These are phyloP conservation scores for Phytophthora syringae DNA, from an alignment of 352 stramenopile species.

Conservation along the genomic window DNA sequence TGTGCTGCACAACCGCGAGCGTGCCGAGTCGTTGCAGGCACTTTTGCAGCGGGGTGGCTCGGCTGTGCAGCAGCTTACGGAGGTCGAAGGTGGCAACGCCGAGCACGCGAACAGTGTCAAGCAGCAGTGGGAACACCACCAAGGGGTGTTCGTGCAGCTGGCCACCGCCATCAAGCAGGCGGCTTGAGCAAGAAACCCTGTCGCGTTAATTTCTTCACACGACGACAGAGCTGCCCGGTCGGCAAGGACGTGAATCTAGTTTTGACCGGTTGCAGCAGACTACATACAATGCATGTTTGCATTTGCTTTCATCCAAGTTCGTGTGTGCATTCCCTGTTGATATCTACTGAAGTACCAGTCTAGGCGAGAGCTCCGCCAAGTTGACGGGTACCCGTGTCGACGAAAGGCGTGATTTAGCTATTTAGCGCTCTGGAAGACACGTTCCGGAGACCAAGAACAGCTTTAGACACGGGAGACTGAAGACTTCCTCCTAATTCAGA, in stretches of 20 bases:
- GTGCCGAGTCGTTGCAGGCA: conserved; percentile 74
- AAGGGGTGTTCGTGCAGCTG: conserved; percentile 76
- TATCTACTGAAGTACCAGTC: too few species aligned
- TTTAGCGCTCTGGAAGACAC: too few species aligned
- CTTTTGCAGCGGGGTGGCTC: conserved; percentile 73
- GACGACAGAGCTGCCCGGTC: conserved; percentile 7
- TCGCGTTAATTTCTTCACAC: conserved; percentile 21
- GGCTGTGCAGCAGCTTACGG: conserved; percentile 56
- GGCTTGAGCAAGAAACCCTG: conserved; percentile 31
- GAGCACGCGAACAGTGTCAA: conserved; percentile 49
- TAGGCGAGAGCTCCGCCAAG: too few species aligned
- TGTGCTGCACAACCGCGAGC: conserved; percentile 81
- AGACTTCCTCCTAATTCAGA: too few species aligned
- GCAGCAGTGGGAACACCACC: conserved; percentile 65
- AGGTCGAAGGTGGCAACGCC: conserved; percentile 23
- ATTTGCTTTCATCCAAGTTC: conserved; percentile 24
- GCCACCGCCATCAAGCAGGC: conserved; percentile 82
- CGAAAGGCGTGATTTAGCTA: too few species aligned
- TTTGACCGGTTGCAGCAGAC: not conserved
- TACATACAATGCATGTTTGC: conserved; percentile 30
- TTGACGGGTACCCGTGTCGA: too few species aligned
- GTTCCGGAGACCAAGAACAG: too few species aligned
- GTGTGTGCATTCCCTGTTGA: not conserved
- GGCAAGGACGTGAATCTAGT: not conserved
- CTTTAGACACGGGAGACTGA: too few species aligned